Base-by-base conservation (phyloP, 2,329 filamentous ascomycete genomes). In the Aspergillus alliaceus region DNA sequence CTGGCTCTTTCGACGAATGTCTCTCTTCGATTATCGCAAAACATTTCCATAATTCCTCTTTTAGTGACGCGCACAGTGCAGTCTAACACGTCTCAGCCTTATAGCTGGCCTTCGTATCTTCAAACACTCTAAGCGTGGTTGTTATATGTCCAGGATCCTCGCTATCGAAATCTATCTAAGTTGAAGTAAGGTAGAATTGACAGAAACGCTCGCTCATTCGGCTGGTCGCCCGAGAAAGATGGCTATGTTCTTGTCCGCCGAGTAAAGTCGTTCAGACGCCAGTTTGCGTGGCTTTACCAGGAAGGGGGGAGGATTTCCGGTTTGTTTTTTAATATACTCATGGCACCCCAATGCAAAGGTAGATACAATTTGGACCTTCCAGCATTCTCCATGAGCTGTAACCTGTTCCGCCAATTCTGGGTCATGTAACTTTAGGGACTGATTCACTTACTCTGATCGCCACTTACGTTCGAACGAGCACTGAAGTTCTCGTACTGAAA, bases 141-240 rank as follows among this genome's bases (percentile, higher is more conserved):
- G 25, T 25, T 27, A 39, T 27, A 6, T 44, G 14, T 7, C 29
- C 15, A 18, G 31, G 31, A 3, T 25, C 27, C 15, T 27, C 40
- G 8, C 24, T 24, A 18, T 46, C 40, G 15, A 46, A 46, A 2
- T 24, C 40, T 27, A 24, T 29, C 40, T 24, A 46, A n/a, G 22
- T 46, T 25, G 29, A 44, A 0, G 31, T 24, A 20, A 59, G 20
- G 47, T 76, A 65, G 14, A 79, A 72, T 32, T 69, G 64, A 53
- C 76, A 79, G 53, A 74, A 79, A 4, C 70, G 69, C 31, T 72
- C 70, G 25, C 69, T 69, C 51, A 81, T 75, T 4, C 79, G 71
- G 78, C 77, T 1, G 79, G 79, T 1, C 79, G 73, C 6, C 79
- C 79, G 14, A 81, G 71, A 47, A 81, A 81, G 3, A 80, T 75